Percentiles rank a stretch among this genome's conserved stretches.
These are phyloP conservation scores for Sanghuangporus sanghuang DNA, from an alignment of 1,284 basidiomycete genomes.

Conservation along the genomic window DNA sequence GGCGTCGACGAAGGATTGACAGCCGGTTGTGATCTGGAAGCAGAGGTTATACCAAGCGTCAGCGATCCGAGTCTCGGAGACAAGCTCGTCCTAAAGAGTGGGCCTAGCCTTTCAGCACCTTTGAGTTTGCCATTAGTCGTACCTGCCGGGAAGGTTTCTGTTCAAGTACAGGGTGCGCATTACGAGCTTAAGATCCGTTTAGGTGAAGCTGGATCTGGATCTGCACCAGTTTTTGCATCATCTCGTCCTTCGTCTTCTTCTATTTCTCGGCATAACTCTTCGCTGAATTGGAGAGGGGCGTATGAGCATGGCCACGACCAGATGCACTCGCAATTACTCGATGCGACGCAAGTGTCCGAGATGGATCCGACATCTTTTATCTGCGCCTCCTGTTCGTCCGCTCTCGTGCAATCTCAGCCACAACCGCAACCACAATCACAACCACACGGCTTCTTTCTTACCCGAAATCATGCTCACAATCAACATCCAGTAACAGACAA, in stretches of 20 bases:
- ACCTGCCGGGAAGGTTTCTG: slow-evolving; percentile 52
- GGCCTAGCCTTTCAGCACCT: slow-evolving; percentile 47
- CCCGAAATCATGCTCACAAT: too few relatives aligned
- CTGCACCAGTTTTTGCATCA: not conserved
- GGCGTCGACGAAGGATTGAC: slow-evolving; percentile 24
- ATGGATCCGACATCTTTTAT: slow-evolving; percentile 57
- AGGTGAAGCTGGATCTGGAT: not conserved
- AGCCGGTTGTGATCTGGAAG: slow-evolving; percentile 21
- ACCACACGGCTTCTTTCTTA: too few relatives aligned
- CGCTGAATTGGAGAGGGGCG: slow-evolving; percentile 9
- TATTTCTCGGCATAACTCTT: not conserved
- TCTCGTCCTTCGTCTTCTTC: slow-evolving; percentile 15
- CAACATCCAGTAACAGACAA: slow-evolving; percentile 29
- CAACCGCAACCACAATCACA: not conserved
- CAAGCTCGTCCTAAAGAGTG: slow-evolving; percentile 56
- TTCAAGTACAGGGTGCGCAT: slow-evolving; percentile 48
- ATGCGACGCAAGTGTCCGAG: slow-evolving; percentile 56
- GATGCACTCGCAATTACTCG: slow-evolving; percentile 48
- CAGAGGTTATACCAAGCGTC: slow-evolving; percentile 21
- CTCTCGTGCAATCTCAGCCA: slow-evolving; percentile 46
- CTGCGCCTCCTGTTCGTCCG: slow-evolving; percentile 73
- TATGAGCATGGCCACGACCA: slow-evolving; percentile 20
- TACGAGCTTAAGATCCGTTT: slow-evolving; percentile 67
- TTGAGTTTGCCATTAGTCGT: slow-evolving; percentile 65
- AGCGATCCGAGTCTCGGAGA: slow-evolving; percentile 40